Conservation (phyloP, 805 yeast genomes). For the Schwanniomyces pseudopolymorphus region DNA sequence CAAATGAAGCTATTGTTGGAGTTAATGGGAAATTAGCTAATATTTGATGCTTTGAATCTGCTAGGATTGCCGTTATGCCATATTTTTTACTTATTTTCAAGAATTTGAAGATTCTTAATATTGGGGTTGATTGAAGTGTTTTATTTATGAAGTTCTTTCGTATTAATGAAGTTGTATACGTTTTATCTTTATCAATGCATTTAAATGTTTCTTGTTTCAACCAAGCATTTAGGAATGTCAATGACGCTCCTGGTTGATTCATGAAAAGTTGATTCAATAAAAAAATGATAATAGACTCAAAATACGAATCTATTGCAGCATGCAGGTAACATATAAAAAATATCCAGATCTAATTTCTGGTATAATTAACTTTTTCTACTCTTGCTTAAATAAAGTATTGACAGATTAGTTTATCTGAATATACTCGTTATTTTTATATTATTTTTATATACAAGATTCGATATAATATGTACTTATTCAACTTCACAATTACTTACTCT, state of each 20-base stretch:
- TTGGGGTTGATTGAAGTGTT: slow-evolving; percentile 17
- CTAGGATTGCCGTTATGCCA: slow-evolving; percentile 28
- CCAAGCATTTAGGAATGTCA: slow-evolving; percentile 27
- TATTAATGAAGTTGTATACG: slow-evolving; percentile 12
- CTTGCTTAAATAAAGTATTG: too few relatives aligned
- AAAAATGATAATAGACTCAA: background rate
- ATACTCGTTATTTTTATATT: too few relatives aligned
- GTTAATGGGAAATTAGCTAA: slow-evolving; percentile 27
- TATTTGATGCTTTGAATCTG: slow-evolving; percentile 31
- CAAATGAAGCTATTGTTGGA: slow-evolving; percentile 28
- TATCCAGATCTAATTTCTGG: too few relatives aligned
- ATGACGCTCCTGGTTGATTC: slow-evolving; percentile 7
- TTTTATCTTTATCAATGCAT: slow-evolving; percentile 2
- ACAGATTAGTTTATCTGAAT: too few relatives aligned
- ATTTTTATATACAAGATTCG: slow-evolving; percentile 1
- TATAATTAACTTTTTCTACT: too few relatives aligned
- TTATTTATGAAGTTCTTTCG: slow-evolving; percentile 15
- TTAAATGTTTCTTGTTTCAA: slow-evolving; percentile 11
- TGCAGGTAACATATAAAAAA: too few relatives aligned
- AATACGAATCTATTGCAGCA: too few relatives aligned
- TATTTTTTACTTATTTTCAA: slow-evolving; percentile 19
- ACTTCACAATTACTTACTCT: slow-evolving; percentile 16
- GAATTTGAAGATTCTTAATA: slow-evolving; percentile 28
- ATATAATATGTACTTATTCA: background rate
- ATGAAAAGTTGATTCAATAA: background rate